Conservation (phyloP, 2,329 filamentous ascomycete genomes). For the Penicillium sp. region DNA sequence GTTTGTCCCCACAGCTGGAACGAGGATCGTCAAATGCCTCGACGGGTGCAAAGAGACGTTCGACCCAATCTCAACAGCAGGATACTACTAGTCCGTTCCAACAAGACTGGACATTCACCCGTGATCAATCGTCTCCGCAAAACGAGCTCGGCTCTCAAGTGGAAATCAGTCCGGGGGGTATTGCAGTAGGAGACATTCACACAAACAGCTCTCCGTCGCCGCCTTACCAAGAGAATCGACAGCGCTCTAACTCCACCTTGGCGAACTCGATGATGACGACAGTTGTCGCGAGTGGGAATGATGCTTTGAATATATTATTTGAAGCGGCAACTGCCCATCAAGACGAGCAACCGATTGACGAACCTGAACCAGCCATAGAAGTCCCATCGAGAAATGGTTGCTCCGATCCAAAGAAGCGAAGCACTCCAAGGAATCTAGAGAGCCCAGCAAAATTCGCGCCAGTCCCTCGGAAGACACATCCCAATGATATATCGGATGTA, state of each 20-base stretch:
- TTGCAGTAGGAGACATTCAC: slow-evolving; percentile 5
- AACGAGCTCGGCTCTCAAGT: slow-evolving; percentile 13
- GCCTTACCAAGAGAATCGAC: slow-evolving; percentile 17
- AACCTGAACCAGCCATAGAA: slow-evolving; percentile 21
- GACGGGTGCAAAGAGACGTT: slow-evolving; percentile 5
- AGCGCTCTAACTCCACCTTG: slow-evolving; percentile 28
- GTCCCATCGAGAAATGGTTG: slow-evolving; percentile 16
- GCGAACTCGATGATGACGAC: slow-evolving; percentile 39
- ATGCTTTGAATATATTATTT: slow-evolving; percentile 50
- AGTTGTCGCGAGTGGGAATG: slow-evolving; percentile 50
- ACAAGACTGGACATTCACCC: slow-evolving; percentile 11
- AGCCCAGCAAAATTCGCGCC: slow-evolving; percentile 19
- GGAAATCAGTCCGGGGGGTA: slow-evolving; percentile 10
- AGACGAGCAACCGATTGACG: slow-evolving; percentile 33
- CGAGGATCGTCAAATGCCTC: slow-evolving; percentile 5
- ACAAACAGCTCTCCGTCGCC: slow-evolving; percentile 7
- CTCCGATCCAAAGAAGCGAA: slow-evolving; percentile 6
- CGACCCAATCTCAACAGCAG: slow-evolving; percentile 8
- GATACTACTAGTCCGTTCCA: slow-evolving; percentile 15
- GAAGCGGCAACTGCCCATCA: slow-evolving; percentile 44
- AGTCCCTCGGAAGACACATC: slow-evolving; percentile 20
- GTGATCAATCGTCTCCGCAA: slow-evolving; percentile 12
- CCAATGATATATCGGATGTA: slow-evolving; percentile 27
- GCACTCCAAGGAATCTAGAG: slow-evolving; percentile 15
- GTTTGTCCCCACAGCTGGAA: slow-evolving; percentile 6